A percentile compares a stretch with the other conserved stretches of the same genome.
phyloP scores from a whole-genome alignment of 2,329 filamentous ascomycete genomes.

The Aureobasidium sp. region DNA sequence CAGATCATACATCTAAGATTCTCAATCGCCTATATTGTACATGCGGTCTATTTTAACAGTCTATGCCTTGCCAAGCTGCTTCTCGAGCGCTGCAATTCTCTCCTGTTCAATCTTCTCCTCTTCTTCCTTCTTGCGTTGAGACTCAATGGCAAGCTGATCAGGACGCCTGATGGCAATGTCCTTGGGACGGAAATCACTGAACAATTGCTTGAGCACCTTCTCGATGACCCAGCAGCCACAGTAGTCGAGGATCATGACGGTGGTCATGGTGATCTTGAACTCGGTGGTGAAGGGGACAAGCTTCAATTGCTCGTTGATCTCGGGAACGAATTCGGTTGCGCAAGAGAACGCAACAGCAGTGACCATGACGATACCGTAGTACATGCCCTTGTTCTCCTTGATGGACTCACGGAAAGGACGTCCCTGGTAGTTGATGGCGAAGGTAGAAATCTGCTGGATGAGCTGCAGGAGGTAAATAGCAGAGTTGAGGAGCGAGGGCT shows the following conservation, averaged over 20 bases:
- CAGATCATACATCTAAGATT: background rate
- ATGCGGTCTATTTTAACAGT: background rate
- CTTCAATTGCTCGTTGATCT: slow-evolving; percentile 88
- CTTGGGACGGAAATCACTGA: slow-evolving; percentile 87
- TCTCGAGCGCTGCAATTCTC: slow-evolving; percentile 24
- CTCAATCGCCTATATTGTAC: background rate
- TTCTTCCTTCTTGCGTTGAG: slow-evolving; percentile 54
- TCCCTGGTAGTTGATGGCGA: slow-evolving; percentile 98
- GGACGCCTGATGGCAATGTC: slow-evolving; percentile 83
- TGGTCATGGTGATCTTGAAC: slow-evolving; percentile 82
- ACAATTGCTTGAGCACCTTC: slow-evolving; percentile 72
- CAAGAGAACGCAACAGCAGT: slow-evolving; percentile 87
- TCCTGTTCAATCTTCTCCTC: slow-evolving; percentile 35
- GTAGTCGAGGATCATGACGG: slow-evolving; percentile 82
- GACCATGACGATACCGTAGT: slow-evolving; percentile 88
- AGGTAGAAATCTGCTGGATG: slow-evolving; percentile 98
- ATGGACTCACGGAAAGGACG: slow-evolving; percentile 95
- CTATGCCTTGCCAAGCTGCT: slow-evolving; percentile 27
- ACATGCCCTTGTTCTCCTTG: slow-evolving; percentile 95
- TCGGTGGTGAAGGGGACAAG: slow-evolving; percentile 83
- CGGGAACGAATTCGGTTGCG: slow-evolving; percentile 89
- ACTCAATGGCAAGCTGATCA: slow-evolving; percentile 77
- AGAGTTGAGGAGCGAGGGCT: slow-evolving; percentile 88
- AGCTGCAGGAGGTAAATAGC: slow-evolving; percentile 95
- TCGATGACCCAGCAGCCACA: slow-evolving; percentile 81